phyloP scores from a whole-genome alignment of 139 green algal species.

The Ettlia oleoabundans region DNA sequence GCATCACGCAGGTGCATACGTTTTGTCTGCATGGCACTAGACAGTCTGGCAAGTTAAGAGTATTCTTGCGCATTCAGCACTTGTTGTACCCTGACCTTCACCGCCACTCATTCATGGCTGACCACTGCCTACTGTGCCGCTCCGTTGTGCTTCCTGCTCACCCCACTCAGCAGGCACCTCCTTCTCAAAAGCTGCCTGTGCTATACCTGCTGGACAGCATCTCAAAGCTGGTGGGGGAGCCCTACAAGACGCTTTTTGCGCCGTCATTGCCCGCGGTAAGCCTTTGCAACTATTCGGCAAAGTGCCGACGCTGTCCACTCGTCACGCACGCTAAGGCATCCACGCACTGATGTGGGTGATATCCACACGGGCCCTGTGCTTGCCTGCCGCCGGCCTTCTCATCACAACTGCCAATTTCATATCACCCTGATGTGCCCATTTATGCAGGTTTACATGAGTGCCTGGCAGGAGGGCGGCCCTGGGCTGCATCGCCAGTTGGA shows the following conservation, averaged over 20 bases:
- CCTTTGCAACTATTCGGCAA: background rate
- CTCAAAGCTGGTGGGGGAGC: slow-evolving; percentile 73
- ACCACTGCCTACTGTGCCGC: too few species aligned
- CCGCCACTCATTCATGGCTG: too few species aligned
- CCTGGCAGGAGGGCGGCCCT: slow-evolving; percentile 53
- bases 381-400: too few species aligned
- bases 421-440: background rate
- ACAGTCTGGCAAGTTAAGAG: background rate
- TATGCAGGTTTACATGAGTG: slow-evolving; percentile 57
- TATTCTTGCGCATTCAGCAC: background rate
- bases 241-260: slow-evolving; percentile 65
- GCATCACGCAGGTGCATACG: slow-evolving; percentile 38
- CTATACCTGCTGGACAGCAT: slow-evolving; percentile 87
- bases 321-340: too few species aligned
- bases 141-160: background rate
- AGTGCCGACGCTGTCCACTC: background rate
- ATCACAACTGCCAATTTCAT: background rate
- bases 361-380: too few species aligned
- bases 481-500: slow-evolving; percentile 45
- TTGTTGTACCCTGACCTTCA: too few species aligned
- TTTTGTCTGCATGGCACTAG: too few species aligned
- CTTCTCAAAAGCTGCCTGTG: slow-evolving; percentile 66
- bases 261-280: slow-evolving; percentile 52
- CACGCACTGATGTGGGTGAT: too few species aligned
- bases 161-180: slow-evolving; percentile 14